phyloP scores from a whole-genome alignment of 306 rosid genomes.

The Sicyos baderoa region DNA sequence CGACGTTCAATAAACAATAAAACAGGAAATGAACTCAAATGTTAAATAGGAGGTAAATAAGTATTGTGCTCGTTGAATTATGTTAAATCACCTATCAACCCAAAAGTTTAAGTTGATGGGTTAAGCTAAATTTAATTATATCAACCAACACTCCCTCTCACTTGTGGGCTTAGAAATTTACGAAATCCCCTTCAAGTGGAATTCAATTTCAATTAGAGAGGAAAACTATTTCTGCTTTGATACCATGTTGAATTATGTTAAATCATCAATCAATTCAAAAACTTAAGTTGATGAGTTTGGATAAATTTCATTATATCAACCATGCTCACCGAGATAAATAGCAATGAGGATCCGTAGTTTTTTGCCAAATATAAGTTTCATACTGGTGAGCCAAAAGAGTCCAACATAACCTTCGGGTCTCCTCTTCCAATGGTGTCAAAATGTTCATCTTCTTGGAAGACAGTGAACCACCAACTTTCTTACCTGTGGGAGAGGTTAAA shows the following conservation, averaged over 20 bases:
- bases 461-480: slow-evolving; percentile 51
- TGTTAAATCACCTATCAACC: too few species aligned
- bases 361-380: slow-evolving; percentile 90
- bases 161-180: too few species aligned
- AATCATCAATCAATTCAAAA: too few species aligned
- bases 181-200: too few species aligned
- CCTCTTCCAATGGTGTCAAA: slow-evolving; percentile 55
- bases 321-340: slow-evolving; percentile 64
- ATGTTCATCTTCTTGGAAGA: slow-evolving; percentile 40
- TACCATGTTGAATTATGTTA: too few species aligned
- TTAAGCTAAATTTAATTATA: too few species aligned
- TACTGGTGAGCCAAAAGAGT: slow-evolving; percentile 83
- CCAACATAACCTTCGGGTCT: slow-evolving; percentile 76
- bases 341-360: slow-evolving; percentile 60
- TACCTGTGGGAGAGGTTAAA: slow-evolving; percentile 69
- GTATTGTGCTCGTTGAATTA: background rate
- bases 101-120: too few species aligned
- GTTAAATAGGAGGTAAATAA: background rate
- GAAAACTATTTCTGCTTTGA: too few species aligned
- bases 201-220: too few species aligned
- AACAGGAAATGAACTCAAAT: slow-evolving; percentile 14
- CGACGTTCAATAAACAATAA: slow-evolving; percentile 14
- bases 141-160: too few species aligned
- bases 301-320: too few species aligned
- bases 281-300: too few species aligned